Conservation (phyloP, 768 basidiomycete species). For the Gelatoporia subvermispora region DNA sequence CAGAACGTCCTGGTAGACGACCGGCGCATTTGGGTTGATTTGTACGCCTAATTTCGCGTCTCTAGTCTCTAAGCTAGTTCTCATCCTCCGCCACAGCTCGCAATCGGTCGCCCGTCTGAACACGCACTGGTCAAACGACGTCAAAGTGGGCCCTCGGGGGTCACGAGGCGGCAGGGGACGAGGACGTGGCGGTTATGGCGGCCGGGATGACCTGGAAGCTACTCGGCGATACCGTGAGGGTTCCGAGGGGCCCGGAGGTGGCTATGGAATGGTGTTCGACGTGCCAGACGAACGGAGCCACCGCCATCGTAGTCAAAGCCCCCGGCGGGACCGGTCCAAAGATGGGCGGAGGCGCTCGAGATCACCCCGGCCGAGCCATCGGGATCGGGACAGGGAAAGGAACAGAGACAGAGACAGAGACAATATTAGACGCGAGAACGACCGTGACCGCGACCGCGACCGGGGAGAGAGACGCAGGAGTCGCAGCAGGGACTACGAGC, state of each 20-base stretch:
- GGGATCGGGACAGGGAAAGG: slow-evolving; percentile 7
- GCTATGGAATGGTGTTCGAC: slow-evolving; percentile 85
- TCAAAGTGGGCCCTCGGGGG: slow-evolving; percentile 43
- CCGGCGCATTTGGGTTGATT: slow-evolving; percentile 97
- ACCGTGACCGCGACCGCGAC: slow-evolving; percentile 16
- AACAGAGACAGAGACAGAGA: no score
- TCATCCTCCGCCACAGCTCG: slow-evolving; percentile 44
- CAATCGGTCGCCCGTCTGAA: slow-evolving; percentile 93
- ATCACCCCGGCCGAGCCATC: slow-evolving; percentile 18
- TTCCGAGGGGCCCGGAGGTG: slow-evolving; percentile 25
- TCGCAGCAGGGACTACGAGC: slow-evolving; percentile 16
- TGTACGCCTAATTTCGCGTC: slow-evolving; percentile 50
- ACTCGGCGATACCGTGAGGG: slow-evolving; percentile 64
- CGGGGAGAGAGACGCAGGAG: slow-evolving; percentile 29
- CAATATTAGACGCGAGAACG: no score
- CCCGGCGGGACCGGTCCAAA: slow-evolving; percentile 20
- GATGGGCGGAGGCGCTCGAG: slow-evolving; percentile 18
- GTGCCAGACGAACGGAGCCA: slow-evolving; percentile 37
- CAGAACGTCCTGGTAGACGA: slow-evolving; percentile 98
- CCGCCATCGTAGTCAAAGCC: slow-evolving; percentile 46
- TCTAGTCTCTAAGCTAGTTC: slow-evolving; percentile 8
- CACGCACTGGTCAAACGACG: slow-evolving; percentile 75
- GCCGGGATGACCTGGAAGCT: slow-evolving; percentile 69
- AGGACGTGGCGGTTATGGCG: slow-evolving; percentile 51
- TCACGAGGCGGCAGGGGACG: slow-evolving; percentile 23